Evolutionary conservation across 2,329 filamentous ascomycete species (phyloP).

Genomic region (Aspergillaceae sp.): DNA sequence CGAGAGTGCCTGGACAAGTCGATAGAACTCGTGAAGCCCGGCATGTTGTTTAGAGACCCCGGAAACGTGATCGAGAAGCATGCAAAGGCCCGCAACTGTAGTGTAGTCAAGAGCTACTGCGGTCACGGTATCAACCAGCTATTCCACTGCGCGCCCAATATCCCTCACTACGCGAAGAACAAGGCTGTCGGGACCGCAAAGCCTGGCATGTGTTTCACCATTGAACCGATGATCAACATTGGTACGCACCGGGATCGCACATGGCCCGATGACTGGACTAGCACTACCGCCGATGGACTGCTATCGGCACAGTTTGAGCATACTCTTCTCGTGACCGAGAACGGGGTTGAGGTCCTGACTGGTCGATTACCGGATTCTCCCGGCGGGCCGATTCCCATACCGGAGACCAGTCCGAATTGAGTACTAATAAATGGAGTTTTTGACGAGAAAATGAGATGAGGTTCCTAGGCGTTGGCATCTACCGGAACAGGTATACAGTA

Average conservation of each 20-base stretch:
- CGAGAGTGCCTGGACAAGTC: slow-evolving; percentile 84
- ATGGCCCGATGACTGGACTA: slow-evolving; percentile 99
- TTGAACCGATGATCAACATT: slow-evolving; percentile 95
- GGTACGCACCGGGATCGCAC: slow-evolving; percentile 88
- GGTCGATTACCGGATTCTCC: slow-evolving; percentile 65
- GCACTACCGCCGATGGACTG: slow-evolving; percentile 81
- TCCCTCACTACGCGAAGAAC: slow-evolving; percentile 97
- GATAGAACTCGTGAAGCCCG: slow-evolving; percentile 87
- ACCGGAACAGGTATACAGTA: neutral
- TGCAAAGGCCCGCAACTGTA: slow-evolving; percentile 76
- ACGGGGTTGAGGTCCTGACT: slow-evolving; percentile 73
- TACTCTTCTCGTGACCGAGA: slow-evolving; percentile 72
- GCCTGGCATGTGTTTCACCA: slow-evolving; percentile 96
- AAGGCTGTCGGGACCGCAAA: slow-evolving; percentile 93
- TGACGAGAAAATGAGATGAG: slow-evolving; percentile 13
- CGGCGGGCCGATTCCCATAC: slow-evolving; percentile 61
- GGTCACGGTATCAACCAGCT: slow-evolving; percentile 90
- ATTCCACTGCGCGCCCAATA: slow-evolving; percentile 89
- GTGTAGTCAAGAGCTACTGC: slow-evolving; percentile 90
- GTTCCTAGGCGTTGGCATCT: neutral
- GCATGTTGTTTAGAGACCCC: slow-evolving; percentile 83
- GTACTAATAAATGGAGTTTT: too few species aligned
- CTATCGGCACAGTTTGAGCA: slow-evolving; percentile 92
- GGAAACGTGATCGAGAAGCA: slow-evolving; percentile 94
- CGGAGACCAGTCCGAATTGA: slow-evolving; percentile 14